Evolutionary conservation across 805 yeast genomes (phyloP).

Genomic region (Metschnikowia reukaufii): DNA sequence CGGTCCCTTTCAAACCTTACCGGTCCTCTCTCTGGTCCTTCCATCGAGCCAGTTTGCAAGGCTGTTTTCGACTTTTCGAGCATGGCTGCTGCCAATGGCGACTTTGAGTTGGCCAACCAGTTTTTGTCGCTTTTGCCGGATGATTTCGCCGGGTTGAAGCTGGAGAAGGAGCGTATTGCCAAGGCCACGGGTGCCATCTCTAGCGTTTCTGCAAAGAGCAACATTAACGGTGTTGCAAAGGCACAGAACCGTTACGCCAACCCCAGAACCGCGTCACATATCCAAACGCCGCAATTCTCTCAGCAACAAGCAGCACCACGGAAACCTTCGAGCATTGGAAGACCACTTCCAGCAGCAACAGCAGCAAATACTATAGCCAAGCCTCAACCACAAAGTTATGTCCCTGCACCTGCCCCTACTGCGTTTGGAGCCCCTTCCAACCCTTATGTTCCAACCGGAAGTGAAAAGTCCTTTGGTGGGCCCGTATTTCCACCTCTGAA

Average conservation of each 20-base stretch:
- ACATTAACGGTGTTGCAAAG: slow-evolving; percentile 4
- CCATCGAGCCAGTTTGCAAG: slow-evolving; percentile 50
- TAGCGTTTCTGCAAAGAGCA: neutral
- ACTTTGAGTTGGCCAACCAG: slow-evolving; percentile 74
- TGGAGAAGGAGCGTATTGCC: slow-evolving; percentile 75
- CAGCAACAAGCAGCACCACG: neutral
- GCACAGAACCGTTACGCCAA: slow-evolving; percentile 7
- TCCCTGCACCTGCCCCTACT: slow-evolving; percentile 17
- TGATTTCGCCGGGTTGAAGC: slow-evolving; percentile 63
- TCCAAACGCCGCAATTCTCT: neutral
- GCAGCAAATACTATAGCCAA: neutral
- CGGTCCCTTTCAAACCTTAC: slow-evolving; percentile 47
- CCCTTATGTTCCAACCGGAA: slow-evolving; percentile 17
- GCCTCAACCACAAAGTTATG: slow-evolving; percentile 6
- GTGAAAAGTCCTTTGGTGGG: slow-evolving; percentile 10
- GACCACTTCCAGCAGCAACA: neutral
- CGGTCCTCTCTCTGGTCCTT: slow-evolving; percentile 40
- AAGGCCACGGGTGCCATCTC: slow-evolving; percentile 54
- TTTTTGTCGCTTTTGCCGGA: slow-evolving; percentile 72
- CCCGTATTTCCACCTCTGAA: slow-evolving; percentile 3
- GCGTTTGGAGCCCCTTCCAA: slow-evolving; percentile 21
- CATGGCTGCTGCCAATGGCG: slow-evolving; percentile 77
- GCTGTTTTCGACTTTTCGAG: slow-evolving; percentile 81
- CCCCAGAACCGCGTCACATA: neutral
- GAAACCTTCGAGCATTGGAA: slow-evolving; percentile 1